These are phyloP conservation scores for Cytospora chrysosperma DNA, from an alignment of 2,329 filamentous ascomycete species.

Conservation along the genomic window DNA sequence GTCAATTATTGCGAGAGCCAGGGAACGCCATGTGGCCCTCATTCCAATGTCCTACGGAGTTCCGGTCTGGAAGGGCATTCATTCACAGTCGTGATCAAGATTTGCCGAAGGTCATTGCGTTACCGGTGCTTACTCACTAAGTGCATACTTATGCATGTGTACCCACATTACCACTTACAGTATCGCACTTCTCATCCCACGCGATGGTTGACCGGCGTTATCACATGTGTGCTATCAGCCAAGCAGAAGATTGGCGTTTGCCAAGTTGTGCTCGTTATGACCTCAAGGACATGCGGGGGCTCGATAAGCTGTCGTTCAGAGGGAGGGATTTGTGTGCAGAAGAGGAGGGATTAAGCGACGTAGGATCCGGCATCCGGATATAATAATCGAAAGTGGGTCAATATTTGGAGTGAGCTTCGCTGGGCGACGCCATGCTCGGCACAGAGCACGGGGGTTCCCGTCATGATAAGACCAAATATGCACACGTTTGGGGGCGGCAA, in stretches of 20 bases:
- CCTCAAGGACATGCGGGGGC: no score
- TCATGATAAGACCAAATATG: slow-evolving; percentile 8
- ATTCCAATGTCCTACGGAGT: not conserved
- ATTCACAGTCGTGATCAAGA: not conserved
- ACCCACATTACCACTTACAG: not conserved
- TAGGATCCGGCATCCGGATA: not conserved
- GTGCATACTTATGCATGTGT: no score
- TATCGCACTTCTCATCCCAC: not conserved
- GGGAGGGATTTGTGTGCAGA: no score
- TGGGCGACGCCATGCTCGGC: slow-evolving; percentile 6
- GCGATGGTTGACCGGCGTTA: not conserved
- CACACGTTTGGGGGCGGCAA: no score
- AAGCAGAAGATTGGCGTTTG: not conserved
- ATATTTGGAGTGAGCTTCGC: not conserved
- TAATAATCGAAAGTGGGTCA: not conserved
- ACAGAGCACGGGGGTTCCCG: not conserved
- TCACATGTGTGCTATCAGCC: not conserved
- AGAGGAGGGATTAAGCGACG: not conserved
- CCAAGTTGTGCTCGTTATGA: not conserved
- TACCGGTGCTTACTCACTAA: not conserved
- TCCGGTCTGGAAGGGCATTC: not conserved
- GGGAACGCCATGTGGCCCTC: not conserved
- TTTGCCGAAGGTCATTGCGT: not conserved
- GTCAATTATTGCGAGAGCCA: not conserved
- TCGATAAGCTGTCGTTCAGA: not conserved